Evolutionary conservation across 805 yeast species (phyloP).

Genomic region (Myxozyma kluyveri): DNA sequence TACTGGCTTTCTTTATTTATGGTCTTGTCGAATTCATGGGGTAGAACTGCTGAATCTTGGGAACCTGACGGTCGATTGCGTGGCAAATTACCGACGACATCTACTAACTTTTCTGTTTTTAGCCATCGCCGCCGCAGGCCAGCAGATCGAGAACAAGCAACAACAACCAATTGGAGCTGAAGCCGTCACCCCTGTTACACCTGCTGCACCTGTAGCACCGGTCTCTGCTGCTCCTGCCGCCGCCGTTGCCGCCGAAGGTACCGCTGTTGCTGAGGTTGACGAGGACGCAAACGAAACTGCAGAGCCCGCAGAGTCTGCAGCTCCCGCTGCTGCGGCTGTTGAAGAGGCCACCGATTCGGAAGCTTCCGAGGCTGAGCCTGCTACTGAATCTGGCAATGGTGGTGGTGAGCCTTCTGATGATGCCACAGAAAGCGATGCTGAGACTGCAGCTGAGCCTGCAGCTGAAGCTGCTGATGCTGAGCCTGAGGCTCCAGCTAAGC

Average conservation of each 20-base stretch:
- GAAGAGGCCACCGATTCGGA: background rate
- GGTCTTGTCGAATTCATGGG: too few relatives aligned
- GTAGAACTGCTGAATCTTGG: too few relatives aligned
- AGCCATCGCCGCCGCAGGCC: background rate
- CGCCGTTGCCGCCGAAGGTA: slow-evolving; percentile 7
- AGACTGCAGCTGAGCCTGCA: slow-evolving; percentile 13
- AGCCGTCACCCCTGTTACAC: slow-evolving; percentile 8
- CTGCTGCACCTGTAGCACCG: slow-evolving; percentile 6
- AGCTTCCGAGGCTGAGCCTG: background rate
- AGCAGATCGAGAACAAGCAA: background rate
- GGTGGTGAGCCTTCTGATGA: slow-evolving; percentile 8
- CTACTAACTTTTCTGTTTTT: slow-evolving; percentile 1
- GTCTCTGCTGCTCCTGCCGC: slow-evolving; percentile 3
- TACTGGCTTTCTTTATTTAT: too few relatives aligned
- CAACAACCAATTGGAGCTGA: slow-evolving; percentile 1
- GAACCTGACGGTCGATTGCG: too few relatives aligned
- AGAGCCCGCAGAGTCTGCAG: background rate
- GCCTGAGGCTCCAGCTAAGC: slow-evolving; percentile 3
- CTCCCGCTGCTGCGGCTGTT: background rate
- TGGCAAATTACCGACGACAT: too few relatives aligned
- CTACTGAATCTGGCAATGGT: background rate
- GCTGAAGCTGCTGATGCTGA: slow-evolving; percentile 4
- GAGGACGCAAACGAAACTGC: slow-evolving; percentile 6
- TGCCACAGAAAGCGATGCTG: slow-evolving; percentile 9
- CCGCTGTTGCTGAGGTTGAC: background rate